Conservation (phyloP, 2,329 filamentous ascomycete genomes). For the Dichotomopilus funicola region DNA sequence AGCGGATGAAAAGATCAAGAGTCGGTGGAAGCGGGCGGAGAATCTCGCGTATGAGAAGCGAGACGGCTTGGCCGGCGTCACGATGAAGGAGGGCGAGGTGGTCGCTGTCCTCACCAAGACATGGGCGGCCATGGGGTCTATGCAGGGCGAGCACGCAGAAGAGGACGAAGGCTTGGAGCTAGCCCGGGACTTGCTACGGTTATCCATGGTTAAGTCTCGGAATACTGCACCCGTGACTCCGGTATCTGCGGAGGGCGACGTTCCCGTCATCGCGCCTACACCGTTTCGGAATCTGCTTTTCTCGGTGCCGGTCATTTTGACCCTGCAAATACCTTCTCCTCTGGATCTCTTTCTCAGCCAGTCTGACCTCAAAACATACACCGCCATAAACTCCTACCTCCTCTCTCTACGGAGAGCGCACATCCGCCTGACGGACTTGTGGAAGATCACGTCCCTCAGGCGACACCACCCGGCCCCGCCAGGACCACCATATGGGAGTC, state of each 20-base stretch:
- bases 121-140: slow-evolving; percentile 71
- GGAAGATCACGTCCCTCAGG: slow-evolving; percentile 75
- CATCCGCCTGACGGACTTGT: slow-evolving; percentile 74
- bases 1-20: slow-evolving; percentile 72
- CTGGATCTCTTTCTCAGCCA: slow-evolving; percentile 80
- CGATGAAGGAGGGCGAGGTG: slow-evolving; percentile 83
- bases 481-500: slow-evolving; percentile 56
- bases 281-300: slow-evolving; percentile 78
- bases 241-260: slow-evolving; percentile 28
- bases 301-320: slow-evolving; percentile 65
- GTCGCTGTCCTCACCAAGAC: slow-evolving; percentile 68
- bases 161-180: slow-evolving; percentile 80
- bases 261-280: slow-evolving; percentile 37
- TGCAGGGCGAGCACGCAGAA: slow-evolving; percentile 62
- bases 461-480: slow-evolving; percentile 69
- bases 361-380: slow-evolving; percentile 72
- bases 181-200: slow-evolving; percentile 67
- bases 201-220: slow-evolving; percentile 53
- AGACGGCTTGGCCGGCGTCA: slow-evolving; percentile 54
- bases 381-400: slow-evolving; percentile 80
- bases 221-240: slow-evolving; percentile 33
- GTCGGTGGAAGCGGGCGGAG: slow-evolving; percentile 60
- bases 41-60: slow-evolving; percentile 52
- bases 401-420: slow-evolving; percentile 80
- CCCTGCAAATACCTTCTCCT: slow-evolving; percentile 67